phyloP scores from a whole-genome alignment of 176 grass and related monocot species.

The Oryza punctata region DNA sequence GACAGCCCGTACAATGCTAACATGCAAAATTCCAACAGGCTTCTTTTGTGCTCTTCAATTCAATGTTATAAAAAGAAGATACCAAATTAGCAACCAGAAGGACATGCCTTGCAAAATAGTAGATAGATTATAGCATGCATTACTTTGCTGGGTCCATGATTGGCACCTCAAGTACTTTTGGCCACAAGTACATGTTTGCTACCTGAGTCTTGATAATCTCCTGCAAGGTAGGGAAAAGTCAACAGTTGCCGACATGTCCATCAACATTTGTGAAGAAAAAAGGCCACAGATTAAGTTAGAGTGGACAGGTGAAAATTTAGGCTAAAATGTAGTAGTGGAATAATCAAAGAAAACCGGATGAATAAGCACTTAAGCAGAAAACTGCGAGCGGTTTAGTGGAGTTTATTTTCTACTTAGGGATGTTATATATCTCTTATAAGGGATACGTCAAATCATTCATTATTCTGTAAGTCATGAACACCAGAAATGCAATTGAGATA shows the following conservation, averaged over 20 bases:
- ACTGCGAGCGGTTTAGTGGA: neutral
- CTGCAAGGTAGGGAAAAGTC: conserved; percentile 32
- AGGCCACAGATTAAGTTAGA: conserved; percentile 1
- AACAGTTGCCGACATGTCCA: neutral
- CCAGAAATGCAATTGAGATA: neutral
- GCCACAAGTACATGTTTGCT: conserved; percentile 90
- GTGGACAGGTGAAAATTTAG: neutral
- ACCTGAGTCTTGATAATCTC: conserved; percentile 86
- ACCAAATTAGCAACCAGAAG: conserved; percentile 29
- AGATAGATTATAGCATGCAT: conserved; percentile 24
- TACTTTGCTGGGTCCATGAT: conserved; percentile 83
- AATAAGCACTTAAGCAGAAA: conserved; percentile 1
- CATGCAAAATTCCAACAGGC: conserved; percentile 71
- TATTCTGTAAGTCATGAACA: neutral
- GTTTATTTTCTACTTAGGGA: no score
- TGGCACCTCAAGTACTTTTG: conserved; percentile 75
- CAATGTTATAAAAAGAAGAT: neutral
- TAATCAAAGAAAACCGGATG: neutral
- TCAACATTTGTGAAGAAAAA: neutral
- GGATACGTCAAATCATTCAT: no score
- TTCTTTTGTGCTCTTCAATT: conserved; percentile 71
- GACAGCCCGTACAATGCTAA: conserved; percentile 59
- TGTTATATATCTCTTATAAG: no score
- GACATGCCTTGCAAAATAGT: neutral
- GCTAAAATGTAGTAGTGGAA: neutral